Evolutionary conservation across 331 rosid species (phyloP).

Genomic region (Acacia pycnantha): DNA sequence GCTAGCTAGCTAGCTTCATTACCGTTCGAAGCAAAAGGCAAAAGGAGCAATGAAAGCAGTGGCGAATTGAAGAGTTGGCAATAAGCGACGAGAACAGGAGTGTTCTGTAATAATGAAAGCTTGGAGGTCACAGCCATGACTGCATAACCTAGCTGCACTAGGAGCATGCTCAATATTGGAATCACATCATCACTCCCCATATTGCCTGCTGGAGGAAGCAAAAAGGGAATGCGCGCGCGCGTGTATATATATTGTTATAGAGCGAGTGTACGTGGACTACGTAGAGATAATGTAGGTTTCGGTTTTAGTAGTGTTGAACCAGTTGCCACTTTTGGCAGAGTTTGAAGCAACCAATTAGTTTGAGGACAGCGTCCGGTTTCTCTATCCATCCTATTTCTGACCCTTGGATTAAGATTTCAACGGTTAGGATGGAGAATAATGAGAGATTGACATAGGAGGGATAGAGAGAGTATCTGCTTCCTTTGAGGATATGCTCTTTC

Average conservation of each 20-base stretch:
- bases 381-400: no score
- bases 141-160: conserved; percentile 2
- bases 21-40: background rate
- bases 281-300: background rate
- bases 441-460: no score
- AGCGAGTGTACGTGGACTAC: no score
- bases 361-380: no score
- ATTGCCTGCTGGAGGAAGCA: background rate
- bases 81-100: conserved; percentile 6
- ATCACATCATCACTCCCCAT: conserved; percentile 5
- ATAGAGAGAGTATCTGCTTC: no score
- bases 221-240: background rate
- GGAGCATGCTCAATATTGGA: background rate
- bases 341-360: background rate
- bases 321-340: background rate
- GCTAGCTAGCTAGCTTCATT: background rate
- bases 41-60: background rate
- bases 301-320: background rate
- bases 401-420: no score
- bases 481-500: background rate
- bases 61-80: background rate
- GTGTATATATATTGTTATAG: no score
- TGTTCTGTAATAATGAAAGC: background rate
- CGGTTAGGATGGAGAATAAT: no score
- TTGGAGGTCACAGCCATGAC: background rate